Evolutionary conservation across 805 yeast species (phyloP).

Genomic region (Metschnikowia peoriensis): DNA sequence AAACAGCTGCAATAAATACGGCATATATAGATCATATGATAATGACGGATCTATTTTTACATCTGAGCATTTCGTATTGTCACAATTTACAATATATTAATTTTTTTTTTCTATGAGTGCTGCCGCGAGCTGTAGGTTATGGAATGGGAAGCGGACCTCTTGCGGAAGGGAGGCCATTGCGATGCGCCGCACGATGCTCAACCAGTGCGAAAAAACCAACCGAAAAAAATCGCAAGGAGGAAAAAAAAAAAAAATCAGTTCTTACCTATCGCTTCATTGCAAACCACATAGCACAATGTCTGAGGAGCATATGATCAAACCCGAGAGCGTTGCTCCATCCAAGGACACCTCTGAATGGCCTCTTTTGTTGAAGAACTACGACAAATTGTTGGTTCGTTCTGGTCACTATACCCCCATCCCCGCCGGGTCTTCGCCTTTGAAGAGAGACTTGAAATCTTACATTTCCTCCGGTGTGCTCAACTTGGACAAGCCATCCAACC

Average conservation of each 20-base stretch:
- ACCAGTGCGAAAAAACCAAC: slow-evolving; percentile 10
- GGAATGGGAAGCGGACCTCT: background rate
- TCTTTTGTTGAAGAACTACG: slow-evolving; percentile 86
- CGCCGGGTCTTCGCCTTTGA: slow-evolving; percentile 89
- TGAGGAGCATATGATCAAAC: slow-evolving; percentile 79
- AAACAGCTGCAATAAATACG: no score
- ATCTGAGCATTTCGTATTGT: background rate
- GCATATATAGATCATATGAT: background rate
- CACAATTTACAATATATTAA: no score
- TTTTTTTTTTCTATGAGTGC: background rate
- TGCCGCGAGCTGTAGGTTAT: background rate
- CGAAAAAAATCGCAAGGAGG: slow-evolving; percentile 14
- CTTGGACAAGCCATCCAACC: slow-evolving; percentile 96
- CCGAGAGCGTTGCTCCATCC: slow-evolving; percentile 74
- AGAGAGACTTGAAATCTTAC: slow-evolving; percentile 88
- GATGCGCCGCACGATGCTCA: slow-evolving; percentile 31
- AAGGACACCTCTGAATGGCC: slow-evolving; percentile 96
- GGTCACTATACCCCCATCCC: slow-evolving; percentile 98
- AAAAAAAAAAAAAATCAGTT: slow-evolving; percentile 10
- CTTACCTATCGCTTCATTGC: slow-evolving; percentile 3
- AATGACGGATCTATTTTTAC: background rate
- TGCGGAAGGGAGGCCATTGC: background rate
- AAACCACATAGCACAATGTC: slow-evolving; percentile 42
- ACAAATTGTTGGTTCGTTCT: slow-evolving; percentile 88
- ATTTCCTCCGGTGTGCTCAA: slow-evolving; percentile 94